Evolutionary conservation across 345 rosid species (phyloP), one percentile per base, ranked within the genome.

Genomic region (Lepidium sativum): DNA sequence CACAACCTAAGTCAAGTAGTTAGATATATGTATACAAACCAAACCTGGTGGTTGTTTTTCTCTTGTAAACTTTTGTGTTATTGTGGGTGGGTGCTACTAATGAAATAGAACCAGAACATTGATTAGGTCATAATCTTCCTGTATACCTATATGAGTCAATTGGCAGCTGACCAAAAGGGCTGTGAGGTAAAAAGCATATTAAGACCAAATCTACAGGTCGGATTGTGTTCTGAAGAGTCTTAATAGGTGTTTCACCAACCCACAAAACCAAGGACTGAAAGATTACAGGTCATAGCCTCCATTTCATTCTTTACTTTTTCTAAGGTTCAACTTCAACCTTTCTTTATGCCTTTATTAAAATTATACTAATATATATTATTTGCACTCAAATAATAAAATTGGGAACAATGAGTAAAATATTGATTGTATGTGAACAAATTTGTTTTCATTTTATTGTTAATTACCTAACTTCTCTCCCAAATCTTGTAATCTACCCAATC

Each of bases 171-270:
- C 23, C 43, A 49, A 51, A 69, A 33, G 33, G 55, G 50, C 25
- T 44, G 6, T 12, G 54, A 21, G 15, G 38, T 60, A 3, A 50
- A 41, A 8, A 37, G 1, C 31, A 6, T 10, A 27, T 15, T 11
- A 39, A 25, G 63, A 70, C 55, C 27, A 61, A 54, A 71, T 47
- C 63, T 45, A 70, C 75, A 55, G 64, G 59, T 71, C 63, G 40
- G 58, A 71, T 71, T 64, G 66, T 60, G 59, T 71, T 56, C 1
- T 71, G 76, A 35, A 59, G 55, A 56, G 65, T 5, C 56, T 63
- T 53, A 6, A 56, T 57, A 56, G 25, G 39, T 20, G 16, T 44
- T 60, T 65, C 61, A 72, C 67, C 76, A 58, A 65, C 76, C 76
- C 71, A 72, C 55, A 65, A 57, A 65, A 42, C 61, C 6, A 65